Evolutionary conservation across 768 basidiomycete genomes (phyloP).

Genomic region (Psilocybe sp.): DNA sequence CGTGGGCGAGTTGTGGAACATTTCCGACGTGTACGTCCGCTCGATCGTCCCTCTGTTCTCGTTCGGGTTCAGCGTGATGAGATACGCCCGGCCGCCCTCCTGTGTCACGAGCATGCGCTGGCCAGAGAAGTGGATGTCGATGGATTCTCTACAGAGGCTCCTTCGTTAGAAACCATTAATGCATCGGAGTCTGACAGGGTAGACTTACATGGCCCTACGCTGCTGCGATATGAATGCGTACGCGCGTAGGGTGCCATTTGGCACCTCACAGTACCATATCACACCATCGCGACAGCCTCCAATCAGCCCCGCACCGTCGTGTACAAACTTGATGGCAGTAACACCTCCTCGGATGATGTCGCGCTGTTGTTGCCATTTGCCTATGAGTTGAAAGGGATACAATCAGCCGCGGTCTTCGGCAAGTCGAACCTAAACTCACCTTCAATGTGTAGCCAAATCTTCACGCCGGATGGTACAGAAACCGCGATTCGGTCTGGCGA

Average conservation of each 20-base stretch:
- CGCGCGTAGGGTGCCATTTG: slow-evolving; percentile 62
- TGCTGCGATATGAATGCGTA: slow-evolving; percentile 49
- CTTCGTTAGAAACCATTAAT: slow-evolving; percentile 25
- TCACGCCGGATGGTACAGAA: slow-evolving; percentile 58
- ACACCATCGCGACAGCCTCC: slow-evolving; percentile 72
- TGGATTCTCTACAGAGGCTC: slow-evolving; percentile 26
- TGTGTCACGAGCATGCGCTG: slow-evolving; percentile 54
- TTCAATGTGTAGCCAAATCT: slow-evolving; percentile 61
- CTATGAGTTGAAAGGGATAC: slow-evolving; percentile 26
- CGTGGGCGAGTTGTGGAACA: slow-evolving; percentile 17
- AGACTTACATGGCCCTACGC: slow-evolving; percentile 29
- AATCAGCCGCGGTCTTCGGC: slow-evolving; percentile 1
- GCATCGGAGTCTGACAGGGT: background rate
- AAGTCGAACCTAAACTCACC: slow-evolving; percentile 33
- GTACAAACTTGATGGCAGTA: slow-evolving; percentile 59
- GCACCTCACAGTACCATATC: slow-evolving; percentile 67
- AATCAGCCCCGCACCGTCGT: slow-evolving; percentile 59
- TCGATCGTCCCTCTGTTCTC: slow-evolving; percentile 53
- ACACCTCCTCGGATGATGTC: slow-evolving; percentile 65
- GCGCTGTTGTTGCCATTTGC: slow-evolving; percentile 62
- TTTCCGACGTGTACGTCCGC: slow-evolving; percentile 47
- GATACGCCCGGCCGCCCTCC: slow-evolving; percentile 43
- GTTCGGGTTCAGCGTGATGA: slow-evolving; percentile 48
- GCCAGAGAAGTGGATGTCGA: slow-evolving; percentile 49
- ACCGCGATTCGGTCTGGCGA: slow-evolving; percentile 58